phyloP scores from a whole-genome alignment of 345 rosid species.

The Eucalyptus caleyi region DNA sequence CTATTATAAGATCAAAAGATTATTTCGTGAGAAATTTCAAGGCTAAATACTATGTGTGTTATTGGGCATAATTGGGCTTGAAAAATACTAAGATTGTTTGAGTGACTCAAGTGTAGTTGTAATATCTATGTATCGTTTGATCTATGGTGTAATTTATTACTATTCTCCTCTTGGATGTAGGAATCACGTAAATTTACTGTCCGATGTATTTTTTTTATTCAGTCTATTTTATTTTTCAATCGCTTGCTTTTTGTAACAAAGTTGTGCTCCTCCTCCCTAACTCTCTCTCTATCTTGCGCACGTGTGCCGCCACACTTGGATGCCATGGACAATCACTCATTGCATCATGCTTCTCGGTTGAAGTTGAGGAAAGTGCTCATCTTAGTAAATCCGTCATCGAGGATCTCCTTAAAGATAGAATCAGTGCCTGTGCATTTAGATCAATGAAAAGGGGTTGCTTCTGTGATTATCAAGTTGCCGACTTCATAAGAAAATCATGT shows the following conservation, averaged over 20 bases:
- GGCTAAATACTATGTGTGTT: too few species aligned
- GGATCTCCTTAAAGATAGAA: background rate
- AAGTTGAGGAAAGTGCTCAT: background rate
- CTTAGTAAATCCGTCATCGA: background rate
- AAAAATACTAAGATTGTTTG: too few species aligned
- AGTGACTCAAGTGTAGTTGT: too few species aligned
- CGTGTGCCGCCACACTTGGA: background rate
- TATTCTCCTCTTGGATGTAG: rapidly evolving
- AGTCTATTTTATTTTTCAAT: too few species aligned
- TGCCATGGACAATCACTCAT: background rate
- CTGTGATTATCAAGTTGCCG: background rate
- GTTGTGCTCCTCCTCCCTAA: background rate
- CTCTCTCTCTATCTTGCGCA: background rate
- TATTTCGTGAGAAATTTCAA: too few species aligned
- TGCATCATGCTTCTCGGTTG: background rate
- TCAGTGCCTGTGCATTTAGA: background rate
- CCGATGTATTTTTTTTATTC: too few species aligned
- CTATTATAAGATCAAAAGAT: too few species aligned
- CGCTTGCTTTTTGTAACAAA: too few species aligned
- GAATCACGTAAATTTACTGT: too few species aligned
- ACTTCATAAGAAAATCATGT: background rate
- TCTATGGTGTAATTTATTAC: too few species aligned
- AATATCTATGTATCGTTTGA: too few species aligned
- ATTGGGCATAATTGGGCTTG: too few species aligned
- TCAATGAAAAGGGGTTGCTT: background rate